phyloP scores from a whole-genome alignment of 345 rosid species.

The Eucalyptus marginata region DNA sequence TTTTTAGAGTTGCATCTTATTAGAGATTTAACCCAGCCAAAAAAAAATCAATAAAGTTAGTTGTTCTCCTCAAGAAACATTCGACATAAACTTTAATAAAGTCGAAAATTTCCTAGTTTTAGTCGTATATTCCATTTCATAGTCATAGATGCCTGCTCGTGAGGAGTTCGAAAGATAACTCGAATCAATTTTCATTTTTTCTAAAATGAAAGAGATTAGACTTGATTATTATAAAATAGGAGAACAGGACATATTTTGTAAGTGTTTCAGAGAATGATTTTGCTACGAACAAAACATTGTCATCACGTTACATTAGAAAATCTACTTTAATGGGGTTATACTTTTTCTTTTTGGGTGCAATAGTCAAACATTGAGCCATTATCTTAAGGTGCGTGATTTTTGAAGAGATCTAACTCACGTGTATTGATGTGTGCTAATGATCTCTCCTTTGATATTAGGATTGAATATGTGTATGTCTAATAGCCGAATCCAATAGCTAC shows the following conservation, averaged over 20 bases:
- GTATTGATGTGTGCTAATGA: not conserved
- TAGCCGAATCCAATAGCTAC: not conserved
- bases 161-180: rapidly evolving
- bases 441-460: not conserved
- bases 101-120: not conserved
- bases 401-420: not conserved
- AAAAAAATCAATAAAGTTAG: not conserved
- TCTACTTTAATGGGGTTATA: not conserved
- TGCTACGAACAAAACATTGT: rapidly evolving
- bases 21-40: not conserved
- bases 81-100: not conserved
- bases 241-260: not conserved
- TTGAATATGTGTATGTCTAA: not conserved
- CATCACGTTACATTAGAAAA: not conserved
- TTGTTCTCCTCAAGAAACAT: not conserved
- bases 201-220: not conserved
- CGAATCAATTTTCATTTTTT: not conserved
- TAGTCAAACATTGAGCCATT: not conserved
- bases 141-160: not conserved
- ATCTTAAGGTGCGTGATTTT: not conserved
- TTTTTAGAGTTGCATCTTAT: not conserved
- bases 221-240: no score
- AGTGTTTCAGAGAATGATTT: no score
- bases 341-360: not conserved
- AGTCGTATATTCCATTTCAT: not conserved